A percentile compares a stretch with the other conserved stretches of the same genome.
These are phyloP conservation scores for Asterophora parasitica DNA, from an alignment of 768 basidiomycete genomes.

Conservation along the genomic window DNA sequence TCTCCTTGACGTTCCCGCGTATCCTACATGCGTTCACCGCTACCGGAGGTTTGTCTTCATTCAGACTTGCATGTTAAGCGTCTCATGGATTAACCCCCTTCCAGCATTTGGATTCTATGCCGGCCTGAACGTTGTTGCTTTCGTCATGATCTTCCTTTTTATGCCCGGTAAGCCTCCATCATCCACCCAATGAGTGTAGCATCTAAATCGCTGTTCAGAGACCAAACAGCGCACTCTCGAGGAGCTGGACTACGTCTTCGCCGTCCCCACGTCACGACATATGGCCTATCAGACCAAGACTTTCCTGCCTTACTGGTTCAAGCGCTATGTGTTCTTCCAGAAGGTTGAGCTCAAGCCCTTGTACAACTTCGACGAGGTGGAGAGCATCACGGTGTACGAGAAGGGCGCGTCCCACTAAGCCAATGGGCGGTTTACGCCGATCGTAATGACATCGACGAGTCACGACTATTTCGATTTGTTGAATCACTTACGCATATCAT, in stretches of 20 bases:
- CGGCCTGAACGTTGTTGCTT: constrained; percentile 43
- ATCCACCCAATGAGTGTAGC: not conserved
- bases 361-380: constrained; percentile 50
- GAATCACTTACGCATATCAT: not conserved
- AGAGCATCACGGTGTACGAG: constrained; percentile 38
- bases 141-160: constrained; percentile 53
- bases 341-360: constrained; percentile 36
- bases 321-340: constrained; percentile 39
- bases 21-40: constrained; percentile 41
- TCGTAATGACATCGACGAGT: not conserved
- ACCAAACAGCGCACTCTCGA: constrained; percentile 50
- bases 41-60: constrained; percentile 30
- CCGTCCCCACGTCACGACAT: constrained; percentile 44
- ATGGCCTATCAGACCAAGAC: constrained; percentile 37
- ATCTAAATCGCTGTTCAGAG: constrained; percentile 25
- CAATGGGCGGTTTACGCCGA: not conserved
- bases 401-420: constrained; percentile 34
- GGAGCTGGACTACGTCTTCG: constrained; percentile 47
- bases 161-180: constrained; percentile 38
- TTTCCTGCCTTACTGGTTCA: constrained; percentile 49
- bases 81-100: not conserved
- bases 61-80: not conserved
- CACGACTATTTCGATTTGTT: not conserved
- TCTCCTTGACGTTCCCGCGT: constrained; percentile 56
- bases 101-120: constrained; percentile 58